These are phyloP conservation scores for Beauveria medogensis DNA, from an alignment of 2,329 filamentous ascomycete species.

Conservation along the genomic window DNA sequence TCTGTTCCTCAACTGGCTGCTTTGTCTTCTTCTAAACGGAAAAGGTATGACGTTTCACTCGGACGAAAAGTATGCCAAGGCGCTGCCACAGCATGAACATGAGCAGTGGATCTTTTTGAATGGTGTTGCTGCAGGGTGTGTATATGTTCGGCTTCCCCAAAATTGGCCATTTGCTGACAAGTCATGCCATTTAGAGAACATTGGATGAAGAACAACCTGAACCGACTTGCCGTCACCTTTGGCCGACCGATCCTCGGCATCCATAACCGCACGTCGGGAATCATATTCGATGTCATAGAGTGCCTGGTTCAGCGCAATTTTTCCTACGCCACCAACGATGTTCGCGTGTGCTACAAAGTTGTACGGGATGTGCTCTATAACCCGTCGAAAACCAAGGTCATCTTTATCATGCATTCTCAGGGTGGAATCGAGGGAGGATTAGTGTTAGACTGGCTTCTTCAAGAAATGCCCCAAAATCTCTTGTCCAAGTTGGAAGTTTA, in stretches of 20 bases:
- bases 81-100: slow-evolving; percentile 41
- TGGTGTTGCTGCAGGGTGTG: slow-evolving; percentile 57
- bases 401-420: slow-evolving; percentile 70
- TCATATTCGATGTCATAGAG: slow-evolving; percentile 69
- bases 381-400: slow-evolving; percentile 54
- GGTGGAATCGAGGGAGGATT: slow-evolving; percentile 67
- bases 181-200: slow-evolving; percentile 34
- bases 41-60: slow-evolving; percentile 40
- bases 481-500: slow-evolving; percentile 65
- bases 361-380: slow-evolving; percentile 58
- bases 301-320: slow-evolving; percentile 72
- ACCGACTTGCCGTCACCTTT: slow-evolving; percentile 65
- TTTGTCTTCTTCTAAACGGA: slow-evolving; percentile 47
- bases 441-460: slow-evolving; percentile 68
- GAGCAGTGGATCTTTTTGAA: slow-evolving; percentile 80
- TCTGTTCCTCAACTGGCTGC: slow-evolving; percentile 39
- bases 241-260: slow-evolving; percentile 62
- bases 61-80: slow-evolving; percentile 42
- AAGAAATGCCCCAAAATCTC: slow-evolving; percentile 59
- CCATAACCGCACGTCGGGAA: slow-evolving; percentile 66
- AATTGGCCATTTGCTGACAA: slow-evolving; percentile 11
- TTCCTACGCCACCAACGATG: slow-evolving; percentile 60
- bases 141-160: slow-evolving; percentile 7
- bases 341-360: slow-evolving; percentile 52
- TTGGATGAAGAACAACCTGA: slow-evolving; percentile 63